Evolutionary conservation across 352 stramenopile species (phyloP).

Genomic region (Pythium aristosporum): DNA sequence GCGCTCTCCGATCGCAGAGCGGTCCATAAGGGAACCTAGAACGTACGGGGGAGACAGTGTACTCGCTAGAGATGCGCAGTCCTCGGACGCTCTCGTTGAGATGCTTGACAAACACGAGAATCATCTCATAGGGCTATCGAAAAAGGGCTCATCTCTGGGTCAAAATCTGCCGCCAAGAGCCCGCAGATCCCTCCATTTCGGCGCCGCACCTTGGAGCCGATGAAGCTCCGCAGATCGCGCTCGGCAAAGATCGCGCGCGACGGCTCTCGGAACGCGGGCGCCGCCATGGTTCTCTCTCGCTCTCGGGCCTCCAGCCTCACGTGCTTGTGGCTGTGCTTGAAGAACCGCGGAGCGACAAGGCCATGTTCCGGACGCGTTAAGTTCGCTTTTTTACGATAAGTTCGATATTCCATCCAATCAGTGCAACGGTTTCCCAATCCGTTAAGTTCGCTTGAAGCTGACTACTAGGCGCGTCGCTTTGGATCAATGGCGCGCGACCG

Average conservation of each 20-base stretch:
- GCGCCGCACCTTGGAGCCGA: slow-evolving; percentile 54
- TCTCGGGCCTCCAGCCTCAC: background rate
- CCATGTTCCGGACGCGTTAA: slow-evolving; percentile 5
- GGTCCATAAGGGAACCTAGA: background rate
- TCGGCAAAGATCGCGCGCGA: slow-evolving; percentile 79
- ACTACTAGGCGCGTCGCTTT: background rate
- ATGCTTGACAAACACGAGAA: slow-evolving; percentile 80
- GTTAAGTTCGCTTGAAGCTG: slow-evolving; percentile 4
- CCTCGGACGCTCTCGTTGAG: slow-evolving; percentile 80
- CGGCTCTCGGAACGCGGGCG: slow-evolving; percentile 44
- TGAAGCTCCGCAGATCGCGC: slow-evolving; percentile 64
- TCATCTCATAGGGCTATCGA: slow-evolving; percentile 71
- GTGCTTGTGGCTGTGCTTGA: slow-evolving; percentile 10
- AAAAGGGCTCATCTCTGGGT: background rate
- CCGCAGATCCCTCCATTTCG: background rate
- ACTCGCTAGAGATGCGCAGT: slow-evolving; percentile 55
- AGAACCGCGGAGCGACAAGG: slow-evolving; percentile 16
- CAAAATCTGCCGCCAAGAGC: background rate
- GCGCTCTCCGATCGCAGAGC: background rate
- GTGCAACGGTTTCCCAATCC: slow-evolving; percentile 3
- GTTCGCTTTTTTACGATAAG: slow-evolving; percentile 11
- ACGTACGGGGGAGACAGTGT: slow-evolving; percentile 61
- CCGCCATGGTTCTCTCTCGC: slow-evolving; percentile 20
- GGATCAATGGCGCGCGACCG: background rate
- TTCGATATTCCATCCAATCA: slow-evolving; percentile 19